Evolutionary conservation across 768 basidiomycete genomes (phyloP), one percentile per base, ranked within the genome.

Genomic region (Tulasnella sp.): DNA sequence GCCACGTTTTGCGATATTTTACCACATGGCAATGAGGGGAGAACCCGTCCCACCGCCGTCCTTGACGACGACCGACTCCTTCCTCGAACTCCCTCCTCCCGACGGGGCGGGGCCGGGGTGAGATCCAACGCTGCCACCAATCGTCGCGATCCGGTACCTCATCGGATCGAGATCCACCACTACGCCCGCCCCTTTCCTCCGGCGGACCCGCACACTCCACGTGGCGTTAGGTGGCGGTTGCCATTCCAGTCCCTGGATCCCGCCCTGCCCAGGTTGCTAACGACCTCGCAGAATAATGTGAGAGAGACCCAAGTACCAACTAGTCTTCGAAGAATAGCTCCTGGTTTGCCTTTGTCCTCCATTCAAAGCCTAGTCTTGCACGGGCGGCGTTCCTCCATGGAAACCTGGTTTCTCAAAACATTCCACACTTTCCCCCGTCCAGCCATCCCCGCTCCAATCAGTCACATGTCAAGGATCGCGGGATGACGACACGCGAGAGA

Each of bases 1-100:
- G 64, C 64, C 64, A 69, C 64, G 64, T 69, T 69, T 69, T 69
- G 64, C 64, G 64, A 69, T 69, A 69, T 69, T 69, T 69, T 69
- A 69, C 64, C 64, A 69, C 64, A 69, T 69, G 64, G 64, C 46
- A 46, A 46, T 46, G 46, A 46, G 12, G 34, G 37, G 64, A 69
- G 64, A 69, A 69, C 64, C 64, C 16, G 64, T 18, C 64, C 64
- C 31, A 34, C 34, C 46, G 64, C 64, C 34, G 64, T 69, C 64
- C 64, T 69, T 69, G 64, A 69, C 64, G 64, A 69, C 64, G 64
- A 69, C 64, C 31, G n/a, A 28, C 28, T 8, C 64, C 12, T 28
- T 7, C n/a, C 60, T 37, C 37, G 37, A 37, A 28, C 28, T 8
- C 64, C 12, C 14, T 7, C n/a, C 60, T 31, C n/a, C 60, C 60